Conservation (phyloP, 2,329 filamentous ascomycete species). For the Cytospora leucostoma region DNA sequence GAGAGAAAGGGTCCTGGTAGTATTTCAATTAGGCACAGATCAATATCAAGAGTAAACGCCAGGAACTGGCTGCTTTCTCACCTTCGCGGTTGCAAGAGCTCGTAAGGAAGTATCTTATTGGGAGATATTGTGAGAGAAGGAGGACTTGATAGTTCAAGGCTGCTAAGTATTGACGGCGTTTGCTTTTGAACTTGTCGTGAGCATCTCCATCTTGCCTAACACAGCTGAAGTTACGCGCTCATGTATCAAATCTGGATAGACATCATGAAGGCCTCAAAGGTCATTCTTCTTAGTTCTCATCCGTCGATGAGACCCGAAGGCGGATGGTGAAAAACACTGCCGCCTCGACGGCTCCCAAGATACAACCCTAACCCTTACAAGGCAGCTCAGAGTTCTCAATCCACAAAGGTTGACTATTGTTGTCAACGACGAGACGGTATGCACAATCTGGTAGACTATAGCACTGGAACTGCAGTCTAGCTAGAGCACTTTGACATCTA, state of each 20-base stretch:
- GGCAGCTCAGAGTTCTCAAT: not conserved
- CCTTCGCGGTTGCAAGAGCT: not conserved
- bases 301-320: too few species aligned
- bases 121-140: not conserved
- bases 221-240: not conserved
- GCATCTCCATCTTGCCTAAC: constrained; percentile 19
- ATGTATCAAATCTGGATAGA: not conserved
- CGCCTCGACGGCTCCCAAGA: not conserved
- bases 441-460: not conserved
- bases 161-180: constrained; percentile 7
- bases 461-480: not conserved
- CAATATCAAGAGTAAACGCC: not conserved
- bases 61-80: not conserved
- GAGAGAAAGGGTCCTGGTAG: not conserved
- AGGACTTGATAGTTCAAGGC: not conserved
- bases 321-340: not conserved
- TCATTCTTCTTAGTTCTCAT: not conserved
- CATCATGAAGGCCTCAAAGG: not conserved
- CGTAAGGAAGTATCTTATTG: not conserved
- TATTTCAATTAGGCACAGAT: not conserved
- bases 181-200: not conserved
- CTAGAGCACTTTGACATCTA: too few species aligned
- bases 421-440: too few species aligned
- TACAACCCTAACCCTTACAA: not conserved
- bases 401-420: not conserved